Conservation (phyloP, 176 grass and related monocot species). For the Zizania latifolia region DNA sequence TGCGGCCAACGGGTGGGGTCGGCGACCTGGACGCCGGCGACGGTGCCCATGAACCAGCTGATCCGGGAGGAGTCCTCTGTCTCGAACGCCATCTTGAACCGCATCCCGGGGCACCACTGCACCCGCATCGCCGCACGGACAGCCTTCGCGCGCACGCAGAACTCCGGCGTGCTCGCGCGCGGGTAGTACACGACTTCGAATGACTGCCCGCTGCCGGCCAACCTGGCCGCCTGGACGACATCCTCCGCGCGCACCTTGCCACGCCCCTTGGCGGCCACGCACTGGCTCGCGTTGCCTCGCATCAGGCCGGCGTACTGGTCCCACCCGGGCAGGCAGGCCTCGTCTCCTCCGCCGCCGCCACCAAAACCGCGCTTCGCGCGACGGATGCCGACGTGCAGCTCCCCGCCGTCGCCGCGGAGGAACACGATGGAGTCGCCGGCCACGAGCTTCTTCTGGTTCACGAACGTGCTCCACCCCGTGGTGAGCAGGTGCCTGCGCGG, state of each 20-base stretch:
- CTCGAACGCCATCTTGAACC: conserved; percentile 98
- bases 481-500: conserved; percentile 86
- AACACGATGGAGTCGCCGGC: conserved; percentile 88
- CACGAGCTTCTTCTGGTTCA: conserved; percentile 92
- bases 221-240: conserved; percentile 52
- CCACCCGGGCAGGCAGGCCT: conserved; percentile 31
- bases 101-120: conserved; percentile 77
- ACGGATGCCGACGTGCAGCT: conserved; percentile 80
- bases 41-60: conserved; percentile 95
- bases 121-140: conserved; percentile 58
- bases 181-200: conserved; percentile 84
- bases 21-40: conserved; percentile 67
- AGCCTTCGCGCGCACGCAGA: conserved; percentile 51
- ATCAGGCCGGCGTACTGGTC: conserved; percentile 24
- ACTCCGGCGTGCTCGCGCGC: conserved; percentile 81
- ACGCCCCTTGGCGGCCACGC: conserved; percentile 31
- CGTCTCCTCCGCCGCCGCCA: conserved; percentile 26
- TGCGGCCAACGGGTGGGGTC: conserved; percentile 73
- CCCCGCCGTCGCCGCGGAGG: conserved; percentile 61
- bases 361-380: conserved; percentile 50
- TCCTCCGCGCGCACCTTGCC: conserved; percentile 48
- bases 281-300: conserved; percentile 31
- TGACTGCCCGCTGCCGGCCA: conserved; percentile 39
- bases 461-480: conserved; percentile 94
- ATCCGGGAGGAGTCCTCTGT: conserved; percentile 93